phyloP scores from a whole-genome alignment of 2,329 filamentous ascomycete species.

The Beauveria australis region DNA sequence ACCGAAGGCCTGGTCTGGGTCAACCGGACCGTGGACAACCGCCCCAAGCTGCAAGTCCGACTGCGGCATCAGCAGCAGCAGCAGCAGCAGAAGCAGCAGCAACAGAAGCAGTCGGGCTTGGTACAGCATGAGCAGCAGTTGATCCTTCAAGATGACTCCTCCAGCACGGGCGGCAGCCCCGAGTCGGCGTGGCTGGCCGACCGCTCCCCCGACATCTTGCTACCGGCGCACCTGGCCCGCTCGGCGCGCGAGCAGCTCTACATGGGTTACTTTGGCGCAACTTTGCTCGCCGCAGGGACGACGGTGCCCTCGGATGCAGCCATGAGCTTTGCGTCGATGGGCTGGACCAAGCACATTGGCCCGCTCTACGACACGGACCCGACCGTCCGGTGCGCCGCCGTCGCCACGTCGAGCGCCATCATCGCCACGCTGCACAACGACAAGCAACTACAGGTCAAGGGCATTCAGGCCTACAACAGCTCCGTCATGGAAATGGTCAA shows the following conservation, averaged over 20 bases:
- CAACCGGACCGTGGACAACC: conserved; percentile 9
- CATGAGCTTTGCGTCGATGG: conserved; percentile 12
- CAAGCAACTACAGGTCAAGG: conserved; percentile 15
- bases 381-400: conserved; percentile 12
- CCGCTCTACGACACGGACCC: conserved; percentile 16
- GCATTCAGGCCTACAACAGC: conserved; percentile 16
- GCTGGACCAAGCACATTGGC: conserved; percentile 16
- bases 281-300: conserved; percentile 12
- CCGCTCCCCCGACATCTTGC: conserved; percentile 2
- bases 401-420: conserved; percentile 17
- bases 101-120: background rate
- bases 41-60: background rate
- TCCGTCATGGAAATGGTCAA: conserved; percentile 14
- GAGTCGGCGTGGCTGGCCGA: background rate
- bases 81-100: background rate
- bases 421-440: conserved; percentile 15
- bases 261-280: conserved; percentile 13
- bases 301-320: conserved; percentile 8
- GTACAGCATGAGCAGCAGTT: background rate
- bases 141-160: background rate
- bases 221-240: conserved; percentile 7
- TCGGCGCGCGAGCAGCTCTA: conserved; percentile 15
- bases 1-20: conserved; percentile 9
- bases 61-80: background rate
- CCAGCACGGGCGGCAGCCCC: background rate